These are phyloP conservation scores for Calendula officinalis DNA, from an alignment of 129 eudicot genomes.

Conservation along the genomic window DNA sequence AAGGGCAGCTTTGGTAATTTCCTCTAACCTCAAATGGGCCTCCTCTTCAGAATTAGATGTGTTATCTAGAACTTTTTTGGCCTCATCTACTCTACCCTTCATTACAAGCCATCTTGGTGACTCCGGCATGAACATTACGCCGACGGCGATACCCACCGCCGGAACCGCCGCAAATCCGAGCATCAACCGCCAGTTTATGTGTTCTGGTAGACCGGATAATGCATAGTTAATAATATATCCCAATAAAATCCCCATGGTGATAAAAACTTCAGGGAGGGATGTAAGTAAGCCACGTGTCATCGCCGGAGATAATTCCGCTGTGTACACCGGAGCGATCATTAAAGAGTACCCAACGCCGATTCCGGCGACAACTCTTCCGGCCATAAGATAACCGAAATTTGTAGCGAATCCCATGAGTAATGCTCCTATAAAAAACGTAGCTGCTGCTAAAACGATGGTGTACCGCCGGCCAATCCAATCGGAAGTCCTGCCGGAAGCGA, in stretches of 20 bases:
- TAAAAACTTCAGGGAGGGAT: constrained; percentile 80
- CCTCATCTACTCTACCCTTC: constrained; percentile 61
- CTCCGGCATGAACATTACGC: constrained; percentile 82
- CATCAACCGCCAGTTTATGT: constrained; percentile 75
- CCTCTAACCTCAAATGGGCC: constrained; percentile 51
- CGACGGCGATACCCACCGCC: constrained; percentile 46
- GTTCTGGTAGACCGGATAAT: constrained; percentile 40
- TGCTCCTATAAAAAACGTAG: constrained; percentile 65
- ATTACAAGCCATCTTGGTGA: constrained; percentile 90
- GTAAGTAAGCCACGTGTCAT: constrained; percentile 82
- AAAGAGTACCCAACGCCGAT: constrained; percentile 85
- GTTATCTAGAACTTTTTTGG: constrained; percentile 36
- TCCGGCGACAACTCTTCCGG: constrained; percentile 79
- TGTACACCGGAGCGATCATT: constrained; percentile 89
- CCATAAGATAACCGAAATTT: constrained; percentile 58
- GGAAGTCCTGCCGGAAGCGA: constrained; percentile 80
- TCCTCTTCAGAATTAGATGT: constrained; percentile 53
- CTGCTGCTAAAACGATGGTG: constrained; percentile 75
- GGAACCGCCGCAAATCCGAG: constrained; percentile 77
- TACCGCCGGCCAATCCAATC: constrained; percentile 82
- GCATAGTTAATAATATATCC: constrained; percentile 64
- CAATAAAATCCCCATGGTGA: constrained; percentile 61
- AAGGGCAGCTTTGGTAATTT: constrained; percentile 51
- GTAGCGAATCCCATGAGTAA: constrained; percentile 81
- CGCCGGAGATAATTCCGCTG: constrained; percentile 80